Evolutionary conservation across 2,329 filamentous ascomycete species (phyloP).

Genomic region (Cadophora sp.): DNA sequence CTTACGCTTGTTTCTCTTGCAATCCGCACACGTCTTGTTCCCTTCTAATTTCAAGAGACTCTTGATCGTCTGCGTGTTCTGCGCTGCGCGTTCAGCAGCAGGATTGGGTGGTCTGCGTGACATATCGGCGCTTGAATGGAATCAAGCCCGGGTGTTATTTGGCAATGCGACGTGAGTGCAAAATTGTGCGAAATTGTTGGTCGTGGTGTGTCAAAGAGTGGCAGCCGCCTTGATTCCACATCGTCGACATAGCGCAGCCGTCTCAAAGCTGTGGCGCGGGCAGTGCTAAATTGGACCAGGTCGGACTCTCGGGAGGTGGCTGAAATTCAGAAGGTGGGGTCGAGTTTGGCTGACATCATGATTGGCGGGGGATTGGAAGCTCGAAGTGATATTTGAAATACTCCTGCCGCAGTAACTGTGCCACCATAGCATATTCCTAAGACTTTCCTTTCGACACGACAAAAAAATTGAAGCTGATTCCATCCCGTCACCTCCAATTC

Average conservation of each 20-base stretch:
- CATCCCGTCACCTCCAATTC: slow-evolving; percentile 16
- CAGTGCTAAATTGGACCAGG: not conserved
- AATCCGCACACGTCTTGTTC: slow-evolving; percentile 98
- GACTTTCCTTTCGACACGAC: slow-evolving; percentile 8
- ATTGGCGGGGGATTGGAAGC: slow-evolving; percentile 27
- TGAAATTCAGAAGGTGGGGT: not conserved
- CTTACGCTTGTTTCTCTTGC: slow-evolving; percentile 97
- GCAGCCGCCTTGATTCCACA: slow-evolving; percentile 38
- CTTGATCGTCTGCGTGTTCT: slow-evolving; percentile 95
- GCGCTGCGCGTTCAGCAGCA: slow-evolving; percentile 84
- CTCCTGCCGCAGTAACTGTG: slow-evolving; percentile 25
- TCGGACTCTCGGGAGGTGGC: slow-evolving; percentile 19
- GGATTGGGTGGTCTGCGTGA: slow-evolving; percentile 80
- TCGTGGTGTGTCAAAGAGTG: slow-evolving; percentile 6
- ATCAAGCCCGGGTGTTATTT: slow-evolving; percentile 14
- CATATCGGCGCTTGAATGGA: slow-evolving; percentile 57
- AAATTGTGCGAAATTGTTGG: slow-evolving; percentile 5
- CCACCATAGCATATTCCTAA: slow-evolving; percentile 34
- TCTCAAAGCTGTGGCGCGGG: slow-evolving; percentile 18
- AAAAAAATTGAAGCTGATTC: not conserved
- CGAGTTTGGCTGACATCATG: slow-evolving; percentile 26
- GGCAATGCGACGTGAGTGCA: slow-evolving; percentile 14
- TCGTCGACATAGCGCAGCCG: slow-evolving; percentile 8
- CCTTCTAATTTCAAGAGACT: slow-evolving; percentile 90
- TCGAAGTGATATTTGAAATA: slow-evolving; percentile 34